Conservation (phyloP, 2,329 filamentous ascomycete species). For the Dothideomycetes sp. region DNA sequence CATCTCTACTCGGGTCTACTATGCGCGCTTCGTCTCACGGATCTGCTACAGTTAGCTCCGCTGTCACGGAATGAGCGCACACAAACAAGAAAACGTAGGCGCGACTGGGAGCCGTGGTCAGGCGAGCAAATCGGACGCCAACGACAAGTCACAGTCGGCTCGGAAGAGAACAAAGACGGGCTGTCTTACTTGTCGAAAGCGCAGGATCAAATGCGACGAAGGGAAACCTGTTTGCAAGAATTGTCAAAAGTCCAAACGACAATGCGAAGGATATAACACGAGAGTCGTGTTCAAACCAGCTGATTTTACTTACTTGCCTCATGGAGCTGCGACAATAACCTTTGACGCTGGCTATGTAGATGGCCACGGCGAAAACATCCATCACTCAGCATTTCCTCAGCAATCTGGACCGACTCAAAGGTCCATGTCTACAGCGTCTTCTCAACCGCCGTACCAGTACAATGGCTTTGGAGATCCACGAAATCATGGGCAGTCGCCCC, state of each 20-base stretch:
- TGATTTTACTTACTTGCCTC: slow-evolving; percentile 41
- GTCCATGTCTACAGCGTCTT: slow-evolving; percentile 2
- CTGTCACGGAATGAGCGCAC: not conserved
- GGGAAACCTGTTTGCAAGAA: slow-evolving; percentile 74
- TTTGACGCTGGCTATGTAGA: slow-evolving; percentile 20
- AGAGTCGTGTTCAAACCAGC: slow-evolving; percentile 72
- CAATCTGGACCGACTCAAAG: not conserved
- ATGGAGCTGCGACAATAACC: slow-evolving; percentile 32
- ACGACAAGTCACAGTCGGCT: slow-evolving; percentile 2
- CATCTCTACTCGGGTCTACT: slow-evolving; percentile 6
- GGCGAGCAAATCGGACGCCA: slow-evolving; percentile 5
- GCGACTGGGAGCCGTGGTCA: slow-evolving; percentile 4
- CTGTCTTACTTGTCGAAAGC: slow-evolving; percentile 84
- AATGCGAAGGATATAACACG: slow-evolving; percentile 77
- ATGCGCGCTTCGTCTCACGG: slow-evolving; percentile 2
- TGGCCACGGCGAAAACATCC: not conserved
- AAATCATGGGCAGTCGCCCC: slow-evolving; percentile 1
- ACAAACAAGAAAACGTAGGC: slow-evolving; percentile 5
- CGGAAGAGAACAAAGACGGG: slow-evolving; percentile 79
- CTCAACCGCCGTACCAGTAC: slow-evolving; percentile 4
- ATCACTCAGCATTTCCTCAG: not conserved
- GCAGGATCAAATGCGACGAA: slow-evolving; percentile 95
- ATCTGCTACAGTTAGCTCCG: slow-evolving; percentile 4
- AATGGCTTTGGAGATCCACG: not conserved
- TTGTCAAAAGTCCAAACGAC: slow-evolving; percentile 75